These are phyloP conservation scores for Lathyrus oleraceus DNA, from an alignment of 306 rosid species.

Conservation along the genomic window DNA sequence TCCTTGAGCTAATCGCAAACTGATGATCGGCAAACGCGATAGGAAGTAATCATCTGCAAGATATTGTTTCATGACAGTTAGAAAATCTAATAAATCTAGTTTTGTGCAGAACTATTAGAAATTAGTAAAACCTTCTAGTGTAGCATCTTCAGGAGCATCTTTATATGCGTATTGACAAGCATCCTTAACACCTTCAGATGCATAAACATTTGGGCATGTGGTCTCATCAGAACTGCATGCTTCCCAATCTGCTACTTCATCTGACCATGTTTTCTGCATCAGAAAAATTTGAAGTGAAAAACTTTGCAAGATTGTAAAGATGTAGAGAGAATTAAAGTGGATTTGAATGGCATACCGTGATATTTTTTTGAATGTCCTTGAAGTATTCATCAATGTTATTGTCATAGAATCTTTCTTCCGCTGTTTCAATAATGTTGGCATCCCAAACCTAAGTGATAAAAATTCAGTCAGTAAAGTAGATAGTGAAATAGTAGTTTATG, in stretches of 20 bases:
- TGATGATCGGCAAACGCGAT: constrained; percentile 66
- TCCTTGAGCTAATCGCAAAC: constrained; percentile 72
- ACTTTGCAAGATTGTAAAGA: background rate
- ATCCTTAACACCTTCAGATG: constrained; percentile 67
- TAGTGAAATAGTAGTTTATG: background rate
- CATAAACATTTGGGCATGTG: constrained; percentile 62
- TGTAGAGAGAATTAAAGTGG: background rate
- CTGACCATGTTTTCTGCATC: constrained; percentile 65
- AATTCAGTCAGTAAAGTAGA: background rate
- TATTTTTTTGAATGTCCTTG: constrained; percentile 63
- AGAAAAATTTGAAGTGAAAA: background rate
- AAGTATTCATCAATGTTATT: constrained; percentile 41
- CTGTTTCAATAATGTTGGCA: constrained; percentile 70
- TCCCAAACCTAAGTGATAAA: constrained; percentile 65
- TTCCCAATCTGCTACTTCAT: constrained; percentile 66
- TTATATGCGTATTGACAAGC: constrained; percentile 91
- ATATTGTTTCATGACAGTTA: constrained; percentile 20
- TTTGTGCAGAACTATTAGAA: background rate
- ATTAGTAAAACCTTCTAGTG: constrained; percentile 51
- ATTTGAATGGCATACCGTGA: constrained; percentile 49
- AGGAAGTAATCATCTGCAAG: constrained; percentile 75
- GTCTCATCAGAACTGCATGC: constrained; percentile 50
- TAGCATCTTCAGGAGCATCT: constrained; percentile 61
- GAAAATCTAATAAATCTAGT: background rate
- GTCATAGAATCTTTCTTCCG: constrained; percentile 57